Percentiles rank a stretch among this genome's conserved stretches.
Evolutionary conservation across 768 basidiomycete genomes (phyloP).

Genomic region (Exidia glandulosa): DNA sequence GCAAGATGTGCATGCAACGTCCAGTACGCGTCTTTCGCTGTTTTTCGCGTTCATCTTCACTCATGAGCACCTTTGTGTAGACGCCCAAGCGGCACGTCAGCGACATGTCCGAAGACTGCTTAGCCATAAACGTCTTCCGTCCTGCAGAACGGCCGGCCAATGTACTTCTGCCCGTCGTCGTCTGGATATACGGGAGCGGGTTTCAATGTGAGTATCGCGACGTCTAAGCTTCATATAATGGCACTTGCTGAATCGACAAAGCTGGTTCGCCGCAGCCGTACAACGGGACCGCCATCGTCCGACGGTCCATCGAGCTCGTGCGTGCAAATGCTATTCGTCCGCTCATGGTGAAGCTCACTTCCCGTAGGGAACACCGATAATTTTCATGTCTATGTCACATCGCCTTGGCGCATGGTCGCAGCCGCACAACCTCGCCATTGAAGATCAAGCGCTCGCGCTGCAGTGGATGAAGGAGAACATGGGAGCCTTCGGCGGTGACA

Average conservation of each 20-base stretch:
- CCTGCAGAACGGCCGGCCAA: conserved; percentile 17
- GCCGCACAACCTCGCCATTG: conserved; percentile 36
- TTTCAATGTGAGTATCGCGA: conserved; percentile 10
- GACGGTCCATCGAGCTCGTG: conserved; percentile 7
- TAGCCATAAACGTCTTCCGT: conserved; percentile 35
- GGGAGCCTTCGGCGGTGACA: conserved; percentile 15
- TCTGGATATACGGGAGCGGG: conserved; percentile 34
- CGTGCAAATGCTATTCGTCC: background rate
- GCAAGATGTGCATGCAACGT: conserved; percentile 19
- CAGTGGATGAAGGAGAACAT: conserved; percentile 21
- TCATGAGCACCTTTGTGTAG: background rate
- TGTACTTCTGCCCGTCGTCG: conserved; percentile 30
- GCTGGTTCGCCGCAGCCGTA: background rate
- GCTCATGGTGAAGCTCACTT: background rate
- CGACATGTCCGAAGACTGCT: conserved; percentile 33
- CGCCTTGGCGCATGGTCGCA: conserved; percentile 33
- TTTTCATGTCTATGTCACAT: conserved; percentile 42
- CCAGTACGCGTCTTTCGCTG: background rate
- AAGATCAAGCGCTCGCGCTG: conserved; percentile 26
- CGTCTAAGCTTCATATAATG: background rate
- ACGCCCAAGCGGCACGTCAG: background rate
- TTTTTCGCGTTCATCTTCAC: background rate
- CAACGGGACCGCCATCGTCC: background rate
- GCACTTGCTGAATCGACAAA: background rate
- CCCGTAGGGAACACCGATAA: conserved; percentile 29